Percentiles rank a stretch among this genome's conserved stretches.
Conservation (phyloP, 352 stramenopile genomes). For the Globisporangium megalacanthum region DNA sequence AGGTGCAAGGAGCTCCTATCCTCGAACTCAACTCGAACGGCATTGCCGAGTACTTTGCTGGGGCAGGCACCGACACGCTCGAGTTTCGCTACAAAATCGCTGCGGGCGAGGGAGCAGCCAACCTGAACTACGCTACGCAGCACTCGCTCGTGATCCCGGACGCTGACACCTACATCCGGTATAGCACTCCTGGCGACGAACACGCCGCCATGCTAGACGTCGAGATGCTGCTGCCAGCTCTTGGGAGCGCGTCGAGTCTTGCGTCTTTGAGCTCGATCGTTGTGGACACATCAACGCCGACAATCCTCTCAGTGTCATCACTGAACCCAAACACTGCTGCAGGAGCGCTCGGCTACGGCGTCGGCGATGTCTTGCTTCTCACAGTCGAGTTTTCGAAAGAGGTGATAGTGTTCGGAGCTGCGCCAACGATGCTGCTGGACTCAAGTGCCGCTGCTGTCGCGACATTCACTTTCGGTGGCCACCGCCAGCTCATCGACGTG, state of each 20-base stretch:
- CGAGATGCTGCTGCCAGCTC: constrained; percentile 29
- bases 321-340: constrained; percentile 24
- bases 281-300: constrained; percentile 33
- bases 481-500: constrained; percentile 64
- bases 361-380: constrained; percentile 68
- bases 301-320: constrained; percentile 40
- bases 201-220: constrained; percentile 19
- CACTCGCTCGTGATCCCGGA: constrained; percentile 27
- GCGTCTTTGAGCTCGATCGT: constrained; percentile 21
- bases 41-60: constrained; percentile 38
- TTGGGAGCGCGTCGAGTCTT: constrained; percentile 26
- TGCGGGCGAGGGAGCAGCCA: constrained; percentile 24
- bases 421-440: constrained; percentile 39
- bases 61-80: constrained; percentile 36
- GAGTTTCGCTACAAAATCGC: constrained; percentile 67
- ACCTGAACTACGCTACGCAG: constrained; percentile 53
- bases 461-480: constrained; percentile 39
- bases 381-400: constrained; percentile 57
- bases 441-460: constrained; percentile 31
- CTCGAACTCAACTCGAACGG: constrained; percentile 71
- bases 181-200: background rate
- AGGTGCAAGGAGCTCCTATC: constrained; percentile 40
- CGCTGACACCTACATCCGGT: constrained; percentile 11
- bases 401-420: constrained; percentile 33
- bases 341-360: constrained; percentile 38